Base-by-base conservation (phyloP, 73 alveolate species). In the Diophrys appendiculata region DNA sequence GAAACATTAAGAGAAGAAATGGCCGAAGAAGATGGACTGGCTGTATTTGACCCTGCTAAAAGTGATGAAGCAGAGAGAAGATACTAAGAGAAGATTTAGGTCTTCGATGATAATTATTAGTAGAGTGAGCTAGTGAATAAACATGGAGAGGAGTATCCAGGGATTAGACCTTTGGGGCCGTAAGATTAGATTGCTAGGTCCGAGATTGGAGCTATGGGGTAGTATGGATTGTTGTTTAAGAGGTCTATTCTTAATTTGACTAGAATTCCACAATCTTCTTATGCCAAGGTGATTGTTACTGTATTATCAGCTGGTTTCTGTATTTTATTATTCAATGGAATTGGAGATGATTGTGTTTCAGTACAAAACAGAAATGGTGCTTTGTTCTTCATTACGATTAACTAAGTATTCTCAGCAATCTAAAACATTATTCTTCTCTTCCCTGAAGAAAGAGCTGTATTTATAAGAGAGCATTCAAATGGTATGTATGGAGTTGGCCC, bases 291-390 rank as follows among this genome's bases (percentile, higher is more conserved):
- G 24, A 25, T 68, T 2, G 54, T 33, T 18, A 28, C 13, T 0
- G 35, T 25, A 0, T 0, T 68, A 22, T 1, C 33, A 1, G 80
- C 75, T 0, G 23, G 69, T 2, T 27, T 78, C 28, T 27, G 52
- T 22, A 33, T 52, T 28, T 26, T 35, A 0, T 14, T 78, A 22
- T 78, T 35, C 33, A 34, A 55, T 1, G 80, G 68, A 68, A 5
- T 68, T 28, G 77, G 54, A 0, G 29, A 1, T 26, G 85, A 76
- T 54, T 56, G 54, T 24, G n/a, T n/a, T n/a, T 54, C 75, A 1
- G 56, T 91, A 27, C 84, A 91, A 68, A 85, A 87, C 69, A 82
- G 94, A 68, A 87, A 82, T 56, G 97, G 97, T 28, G 88, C 88
- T 30, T 91, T 91, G 33, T 91, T 91, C 88, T 81, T 91, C 79